Percentiles rank a stretch among this genome's conserved stretches.
These are phyloP conservation scores for Acer yangbiense DNA, from an alignment of 345 rosid genomes.

Conservation along the genomic window DNA sequence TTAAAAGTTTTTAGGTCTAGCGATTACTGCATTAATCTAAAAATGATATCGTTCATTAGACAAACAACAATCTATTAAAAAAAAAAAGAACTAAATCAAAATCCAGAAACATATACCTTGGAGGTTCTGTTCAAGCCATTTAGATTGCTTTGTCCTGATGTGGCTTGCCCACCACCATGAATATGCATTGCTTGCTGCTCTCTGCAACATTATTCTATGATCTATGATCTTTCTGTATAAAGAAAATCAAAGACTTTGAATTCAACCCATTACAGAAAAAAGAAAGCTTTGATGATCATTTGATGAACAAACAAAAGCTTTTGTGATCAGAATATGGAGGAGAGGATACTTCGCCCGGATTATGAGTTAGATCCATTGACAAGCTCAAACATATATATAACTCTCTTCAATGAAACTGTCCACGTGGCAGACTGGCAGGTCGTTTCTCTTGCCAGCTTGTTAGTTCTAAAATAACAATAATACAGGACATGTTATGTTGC, in stretches of 20 bases:
- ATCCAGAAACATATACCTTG: slow-evolving; percentile 42
- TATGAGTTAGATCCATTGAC: slow-evolving; percentile 33
- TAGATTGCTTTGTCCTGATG: slow-evolving; percentile 80
- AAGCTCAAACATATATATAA: slow-evolving; percentile 10
- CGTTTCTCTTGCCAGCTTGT: slow-evolving; percentile 16
- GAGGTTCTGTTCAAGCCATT: slow-evolving; percentile 84
- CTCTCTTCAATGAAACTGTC: neutral
- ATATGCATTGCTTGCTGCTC: slow-evolving; percentile 81
- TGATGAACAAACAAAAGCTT: neutral
- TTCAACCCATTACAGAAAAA: neutral
- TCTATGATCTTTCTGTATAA: neutral
- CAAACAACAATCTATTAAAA: neutral
- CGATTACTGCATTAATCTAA: neutral
- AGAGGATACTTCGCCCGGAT: slow-evolving; percentile 32
- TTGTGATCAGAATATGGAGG: slow-evolving; percentile 23
- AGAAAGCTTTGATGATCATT: neutral
- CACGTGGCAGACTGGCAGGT: slow-evolving; percentile 5
- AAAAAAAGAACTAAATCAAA: neutral
- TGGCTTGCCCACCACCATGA: slow-evolving; percentile 99
- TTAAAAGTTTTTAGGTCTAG: too few species aligned
- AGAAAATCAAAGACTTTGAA: neutral
- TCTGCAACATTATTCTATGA: slow-evolving; percentile 52
- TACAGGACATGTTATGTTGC: neutral
- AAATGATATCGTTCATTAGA: neutral
- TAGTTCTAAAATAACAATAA: neutral